phyloP scores from a whole-genome alignment of 2,329 filamentous ascomycete genomes.

The Fusarium sp. region DNA sequence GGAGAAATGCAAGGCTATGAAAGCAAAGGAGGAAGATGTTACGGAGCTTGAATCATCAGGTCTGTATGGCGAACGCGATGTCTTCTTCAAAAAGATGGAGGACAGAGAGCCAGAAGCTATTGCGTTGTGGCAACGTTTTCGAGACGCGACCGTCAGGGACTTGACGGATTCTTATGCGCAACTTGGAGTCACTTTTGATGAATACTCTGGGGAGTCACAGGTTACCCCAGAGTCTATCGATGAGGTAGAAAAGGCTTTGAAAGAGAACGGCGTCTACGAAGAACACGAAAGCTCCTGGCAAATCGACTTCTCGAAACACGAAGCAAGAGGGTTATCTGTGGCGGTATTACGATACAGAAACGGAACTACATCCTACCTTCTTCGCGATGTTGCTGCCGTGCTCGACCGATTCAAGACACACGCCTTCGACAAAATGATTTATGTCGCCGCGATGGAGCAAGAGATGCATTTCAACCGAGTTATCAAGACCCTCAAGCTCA shows the following conservation, averaged over 20 bases:
- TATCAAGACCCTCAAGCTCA: conserved; percentile 66
- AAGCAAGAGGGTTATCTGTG: conserved; percentile 76
- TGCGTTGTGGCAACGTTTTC: conserved; percentile 64
- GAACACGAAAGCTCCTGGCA: conserved; percentile 74
- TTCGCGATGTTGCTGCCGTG: conserved; percentile 78
- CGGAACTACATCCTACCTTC: conserved; percentile 62
- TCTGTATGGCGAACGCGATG: conserved; percentile 61
- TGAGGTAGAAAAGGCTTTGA: conserved; percentile 67
- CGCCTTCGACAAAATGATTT: conserved; percentile 82
- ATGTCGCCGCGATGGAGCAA: conserved; percentile 78
- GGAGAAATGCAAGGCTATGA: conserved; percentile 62
- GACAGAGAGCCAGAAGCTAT: conserved; percentile 66
- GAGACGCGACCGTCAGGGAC: conserved; percentile 64
- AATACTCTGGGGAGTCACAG: conserved; percentile 76
- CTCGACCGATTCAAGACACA: conserved; percentile 69
- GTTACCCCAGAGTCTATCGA: conserved; percentile 64
- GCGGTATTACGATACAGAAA: conserved; percentile 72
- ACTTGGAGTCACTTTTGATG: conserved; percentile 67
- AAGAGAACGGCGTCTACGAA: conserved; percentile 70
- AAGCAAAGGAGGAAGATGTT: conserved; percentile 55
- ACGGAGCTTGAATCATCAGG: conserved; percentile 52
- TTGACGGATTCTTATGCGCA: conserved; percentile 66
- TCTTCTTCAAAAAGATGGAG: conserved; percentile 70
- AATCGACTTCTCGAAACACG: conserved; percentile 77
- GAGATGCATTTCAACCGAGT: conserved; percentile 78